A percentile compares a stretch with the other conserved stretches of the same genome.
Conservation (phyloP, 805 yeast genomes). For the Saturnispora mendoncae region DNA sequence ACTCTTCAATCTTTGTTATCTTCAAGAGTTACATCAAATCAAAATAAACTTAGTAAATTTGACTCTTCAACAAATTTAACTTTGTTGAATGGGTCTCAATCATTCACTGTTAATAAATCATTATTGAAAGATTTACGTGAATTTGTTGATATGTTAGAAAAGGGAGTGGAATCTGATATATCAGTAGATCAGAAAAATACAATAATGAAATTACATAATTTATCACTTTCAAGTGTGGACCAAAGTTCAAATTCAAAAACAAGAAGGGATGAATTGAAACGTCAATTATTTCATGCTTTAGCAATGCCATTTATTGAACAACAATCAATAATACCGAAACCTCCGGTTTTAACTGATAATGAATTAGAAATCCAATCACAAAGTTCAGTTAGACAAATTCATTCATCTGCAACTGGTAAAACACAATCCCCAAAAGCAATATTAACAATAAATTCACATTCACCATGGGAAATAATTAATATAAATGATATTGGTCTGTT, state of each 20-base stretch:
- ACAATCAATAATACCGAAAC: slow-evolving; percentile 13
- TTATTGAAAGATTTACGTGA: slow-evolving; percentile 38
- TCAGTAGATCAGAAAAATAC: slow-evolving; percentile 22
- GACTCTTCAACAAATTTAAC: slow-evolving; percentile 4
- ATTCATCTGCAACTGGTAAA: slow-evolving; percentile 60
- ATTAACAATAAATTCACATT: slow-evolving; percentile 62
- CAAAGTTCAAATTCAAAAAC: slow-evolving; percentile 28
- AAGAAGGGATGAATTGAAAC: slow-evolving; percentile 35
- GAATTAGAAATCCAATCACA: slow-evolving; percentile 6
- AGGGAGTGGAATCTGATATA: slow-evolving; percentile 21
- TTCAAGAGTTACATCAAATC: slow-evolving; percentile 12
- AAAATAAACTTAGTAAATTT: background rate
- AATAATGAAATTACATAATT: slow-evolving; percentile 49
- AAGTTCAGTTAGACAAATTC: slow-evolving; percentile 31
- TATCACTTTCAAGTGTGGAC: slow-evolving; percentile 38
- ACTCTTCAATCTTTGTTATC: slow-evolving; percentile 39
- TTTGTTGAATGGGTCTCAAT: slow-evolving; percentile 12
- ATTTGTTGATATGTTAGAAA: slow-evolving; percentile 40
- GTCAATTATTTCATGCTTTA: slow-evolving; percentile 48
- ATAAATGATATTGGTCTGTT: slow-evolving; percentile 87
- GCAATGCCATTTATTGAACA: slow-evolving; percentile 58
- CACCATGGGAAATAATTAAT: slow-evolving; percentile 76
- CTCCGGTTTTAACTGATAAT: slow-evolving; percentile 4
- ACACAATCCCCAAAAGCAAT: slow-evolving; percentile 72
- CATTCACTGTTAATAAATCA: slow-evolving; percentile 10